These are phyloP conservation scores for Hypoxylon sp. DNA, from an alignment of 2,329 filamentous ascomycete genomes.

Conservation along the genomic window DNA sequence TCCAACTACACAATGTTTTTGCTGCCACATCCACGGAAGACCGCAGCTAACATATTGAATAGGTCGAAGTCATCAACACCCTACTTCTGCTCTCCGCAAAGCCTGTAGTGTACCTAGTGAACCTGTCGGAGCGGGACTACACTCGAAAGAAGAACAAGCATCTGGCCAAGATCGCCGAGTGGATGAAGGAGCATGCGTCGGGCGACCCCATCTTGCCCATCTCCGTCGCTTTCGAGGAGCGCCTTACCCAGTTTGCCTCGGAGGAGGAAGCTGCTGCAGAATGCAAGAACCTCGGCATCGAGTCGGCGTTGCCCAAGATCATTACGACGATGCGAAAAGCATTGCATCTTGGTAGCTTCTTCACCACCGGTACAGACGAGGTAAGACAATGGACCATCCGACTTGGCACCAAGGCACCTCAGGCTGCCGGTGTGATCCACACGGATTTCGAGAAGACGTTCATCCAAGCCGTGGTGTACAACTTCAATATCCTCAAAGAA, in stretches of 20 bases:
- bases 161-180: slow-evolving; percentile 89
- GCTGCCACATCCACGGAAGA: slow-evolving; percentile 15
- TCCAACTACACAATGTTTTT: slow-evolving; percentile 23
- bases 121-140: slow-evolving; percentile 96
- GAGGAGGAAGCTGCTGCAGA: slow-evolving; percentile 83
- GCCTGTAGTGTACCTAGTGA: slow-evolving; percentile 95
- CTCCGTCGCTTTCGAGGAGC: slow-evolving; percentile 92
- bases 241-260: slow-evolving; percentile 79
- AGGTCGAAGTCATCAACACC: slow-evolving; percentile 98
- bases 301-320: slow-evolving; percentile 90
- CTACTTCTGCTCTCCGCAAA: slow-evolving; percentile 95
- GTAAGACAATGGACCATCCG: slow-evolving; percentile 98
- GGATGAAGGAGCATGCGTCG: slow-evolving; percentile 89
- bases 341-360: slow-evolving; percentile 91
- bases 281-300: slow-evolving; percentile 85
- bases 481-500: slow-evolving; percentile 82
- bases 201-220: slow-evolving; percentile 93
- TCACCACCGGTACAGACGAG: slow-evolving; percentile 95
- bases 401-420: slow-evolving; percentile 94
- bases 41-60: slow-evolving; percentile 43
- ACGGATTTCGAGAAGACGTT: slow-evolving; percentile 99
- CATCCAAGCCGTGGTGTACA: slow-evolving; percentile 95
- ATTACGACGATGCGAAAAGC: slow-evolving; percentile 92
- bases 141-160: slow-evolving; percentile 99
- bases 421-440: slow-evolving; percentile 97